Percentiles rank a stretch among this genome's conserved stretches.
Evolutionary conservation across 2,329 filamentous ascomycete genomes (phyloP).

Genomic region (Fusarium sp.): DNA sequence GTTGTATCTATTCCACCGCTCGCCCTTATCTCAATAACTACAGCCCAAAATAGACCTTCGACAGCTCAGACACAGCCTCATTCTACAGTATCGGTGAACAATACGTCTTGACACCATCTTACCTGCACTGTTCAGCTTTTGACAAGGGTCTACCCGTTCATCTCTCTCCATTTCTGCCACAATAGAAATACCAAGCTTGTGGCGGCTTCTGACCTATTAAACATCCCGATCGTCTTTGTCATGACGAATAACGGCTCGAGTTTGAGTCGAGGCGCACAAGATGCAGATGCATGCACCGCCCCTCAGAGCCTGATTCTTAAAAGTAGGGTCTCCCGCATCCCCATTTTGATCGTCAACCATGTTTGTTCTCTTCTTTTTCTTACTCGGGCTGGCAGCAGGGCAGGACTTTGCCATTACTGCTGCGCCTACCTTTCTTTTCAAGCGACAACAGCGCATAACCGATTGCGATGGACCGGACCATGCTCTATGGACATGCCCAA

Average conservation of each 20-base stretch:
- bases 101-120: neutral
- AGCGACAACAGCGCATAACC: neutral
- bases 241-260: neutral
- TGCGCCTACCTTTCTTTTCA: neutral
- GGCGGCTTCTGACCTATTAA: neutral
- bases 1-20: neutral
- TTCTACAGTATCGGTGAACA: neutral
- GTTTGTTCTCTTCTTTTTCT: neutral
- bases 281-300: conserved; percentile 2
- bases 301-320: conserved; percentile 2
- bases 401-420: conserved; percentile 2
- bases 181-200: neutral
- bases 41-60: neutral
- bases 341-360: neutral
- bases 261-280: neutral
- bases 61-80: neutral
- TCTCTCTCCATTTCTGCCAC: neutral
- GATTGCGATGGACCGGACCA: neutral
- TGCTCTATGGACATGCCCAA: too few species aligned
- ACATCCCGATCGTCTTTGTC: neutral
- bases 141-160: neutral
- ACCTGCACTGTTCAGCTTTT: neutral
- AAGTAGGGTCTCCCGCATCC: neutral
- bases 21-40: neutral
- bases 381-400: neutral